Evolutionary conservation across 352 stramenopile species (phyloP), one percentile per base, ranked within the genome.

Genomic region (Phytophthora gonapodyides): DNA sequence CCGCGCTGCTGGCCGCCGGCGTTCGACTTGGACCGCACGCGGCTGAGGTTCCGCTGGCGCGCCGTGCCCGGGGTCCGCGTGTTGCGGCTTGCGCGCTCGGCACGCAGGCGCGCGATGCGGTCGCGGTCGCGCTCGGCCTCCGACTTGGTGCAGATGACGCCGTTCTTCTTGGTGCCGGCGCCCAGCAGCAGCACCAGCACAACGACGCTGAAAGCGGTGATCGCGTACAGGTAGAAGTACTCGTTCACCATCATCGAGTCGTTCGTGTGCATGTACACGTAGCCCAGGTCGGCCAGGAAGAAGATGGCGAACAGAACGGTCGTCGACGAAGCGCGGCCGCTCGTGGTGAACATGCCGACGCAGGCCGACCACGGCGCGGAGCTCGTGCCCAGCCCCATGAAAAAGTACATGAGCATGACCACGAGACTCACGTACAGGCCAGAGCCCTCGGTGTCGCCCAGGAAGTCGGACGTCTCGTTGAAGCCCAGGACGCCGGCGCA

Each of bases 351-450:
- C 67, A 93, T 80, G 27, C 81, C 78, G 7, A 87, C 65, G 41
- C 74, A 78, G n/a, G 82, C 76, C 3, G 73, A 70, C 84, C 84
- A 93, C 5, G 80, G 64, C 30, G 69, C 78, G 11, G 81, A 75
- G 10, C 67, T 88, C 19, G 73, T 84, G 31, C 84, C 84, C 16
- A 91, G 65, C n/a, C 83, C 83, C 48, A 87, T 64, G 71, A 93
- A 88, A 44, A 93, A 91, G 78, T 86, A 93, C 69, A 86, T 79
- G 38, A 90, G 47, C 57, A 87, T 82, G 35, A 76, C 59, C 3
- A 91, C 69, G 17, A 91, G 57, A 46, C 68, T 82, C 27, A 84
- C 67, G 59, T 87, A 89, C 51, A 89, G 38, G 7, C 67, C 75
- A 1, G 70, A 77, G 24, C 78, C 73, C 17, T 74, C 64, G 3